These are phyloP conservation scores for Boletus semigastroideus DNA, from an alignment of 1,284 basidiomycete genomes.

Conservation along the genomic window DNA sequence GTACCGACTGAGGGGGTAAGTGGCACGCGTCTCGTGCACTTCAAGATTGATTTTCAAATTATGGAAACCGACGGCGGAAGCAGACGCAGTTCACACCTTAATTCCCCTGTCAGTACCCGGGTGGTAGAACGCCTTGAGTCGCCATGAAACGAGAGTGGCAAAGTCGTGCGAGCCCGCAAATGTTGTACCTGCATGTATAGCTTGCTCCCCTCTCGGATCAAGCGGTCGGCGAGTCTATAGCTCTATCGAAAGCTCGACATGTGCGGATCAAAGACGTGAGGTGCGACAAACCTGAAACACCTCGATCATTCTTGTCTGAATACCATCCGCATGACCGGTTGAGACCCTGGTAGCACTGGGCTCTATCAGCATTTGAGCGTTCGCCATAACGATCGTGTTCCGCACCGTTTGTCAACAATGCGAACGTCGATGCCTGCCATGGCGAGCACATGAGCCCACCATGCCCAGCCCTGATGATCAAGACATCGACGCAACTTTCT, in stretches of 20 bases:
- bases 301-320: constrained; percentile 75
- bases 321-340: constrained; percentile 75
- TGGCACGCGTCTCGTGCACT: too few relatives aligned
- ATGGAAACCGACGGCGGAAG: too few relatives aligned
- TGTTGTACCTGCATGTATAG: constrained; percentile 60
- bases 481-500: constrained; percentile 49
- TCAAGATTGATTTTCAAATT: too few relatives aligned
- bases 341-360: constrained; percentile 53
- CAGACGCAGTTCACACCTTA: constrained; percentile 39
- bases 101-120: constrained; percentile 47
- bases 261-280: neutral
- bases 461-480: constrained; percentile 59
- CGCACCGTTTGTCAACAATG: constrained; percentile 35
- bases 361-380: neutral
- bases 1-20: neutral
- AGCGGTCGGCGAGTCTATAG: constrained; percentile 68
- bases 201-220: constrained; percentile 63
- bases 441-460: constrained; percentile 63
- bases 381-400: neutral
- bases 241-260: constrained; percentile 41
- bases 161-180: neutral
- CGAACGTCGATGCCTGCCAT: constrained; percentile 59
- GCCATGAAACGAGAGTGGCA: neutral
- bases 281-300: constrained; percentile 55
- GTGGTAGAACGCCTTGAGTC: constrained; percentile 67